Conservation (phyloP, 148 eudicot genomes). For the Heliamphora exappendiculata region DNA sequence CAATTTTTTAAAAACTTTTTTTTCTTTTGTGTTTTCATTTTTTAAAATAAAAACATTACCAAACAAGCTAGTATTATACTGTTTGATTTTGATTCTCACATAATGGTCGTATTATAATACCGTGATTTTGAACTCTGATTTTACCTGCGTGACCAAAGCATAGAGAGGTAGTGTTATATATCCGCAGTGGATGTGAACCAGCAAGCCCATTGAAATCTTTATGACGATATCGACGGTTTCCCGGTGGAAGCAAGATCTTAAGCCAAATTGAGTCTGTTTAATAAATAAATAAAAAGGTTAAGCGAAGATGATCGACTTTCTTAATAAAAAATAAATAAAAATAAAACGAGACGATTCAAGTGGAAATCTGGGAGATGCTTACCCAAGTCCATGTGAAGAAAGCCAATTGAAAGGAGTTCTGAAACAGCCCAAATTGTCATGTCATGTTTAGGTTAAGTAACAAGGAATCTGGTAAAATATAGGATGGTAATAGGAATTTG, state of each 20-base stretch:
- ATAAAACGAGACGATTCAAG: neutral
- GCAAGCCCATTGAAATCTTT: conserved; percentile 18
- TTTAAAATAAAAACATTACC: too few species aligned
- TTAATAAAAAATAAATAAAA: neutral
- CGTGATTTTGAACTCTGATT: too few species aligned
- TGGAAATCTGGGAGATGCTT: conserved; percentile 6
- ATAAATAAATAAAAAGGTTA: neutral
- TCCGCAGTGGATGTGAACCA: conserved; percentile 37
- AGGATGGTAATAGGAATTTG: neutral
- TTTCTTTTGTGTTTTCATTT: too few species aligned
- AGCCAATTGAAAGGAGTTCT: conserved; percentile 45
- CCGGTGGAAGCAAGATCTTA: conserved; percentile 35
- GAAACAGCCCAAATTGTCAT: conserved; percentile 5
- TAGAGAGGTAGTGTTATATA: conserved; percentile 40
- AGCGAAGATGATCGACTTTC: neutral
- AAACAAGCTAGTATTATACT: too few species aligned
- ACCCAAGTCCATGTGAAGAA: conserved; percentile 41
- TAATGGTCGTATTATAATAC: too few species aligned
- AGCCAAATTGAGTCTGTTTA: conserved; percentile 30
- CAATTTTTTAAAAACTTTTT: too few species aligned
- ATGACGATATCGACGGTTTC: conserved; percentile 25
- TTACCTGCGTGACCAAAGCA: conserved; percentile 40
- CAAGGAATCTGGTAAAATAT: neutral
- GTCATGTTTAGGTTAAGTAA: neutral
- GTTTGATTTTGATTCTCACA: too few species aligned